Base-by-base conservation (phyloP, 2,329 filamentous ascomycete genomes). In the Passalora sequoiae region DNA sequence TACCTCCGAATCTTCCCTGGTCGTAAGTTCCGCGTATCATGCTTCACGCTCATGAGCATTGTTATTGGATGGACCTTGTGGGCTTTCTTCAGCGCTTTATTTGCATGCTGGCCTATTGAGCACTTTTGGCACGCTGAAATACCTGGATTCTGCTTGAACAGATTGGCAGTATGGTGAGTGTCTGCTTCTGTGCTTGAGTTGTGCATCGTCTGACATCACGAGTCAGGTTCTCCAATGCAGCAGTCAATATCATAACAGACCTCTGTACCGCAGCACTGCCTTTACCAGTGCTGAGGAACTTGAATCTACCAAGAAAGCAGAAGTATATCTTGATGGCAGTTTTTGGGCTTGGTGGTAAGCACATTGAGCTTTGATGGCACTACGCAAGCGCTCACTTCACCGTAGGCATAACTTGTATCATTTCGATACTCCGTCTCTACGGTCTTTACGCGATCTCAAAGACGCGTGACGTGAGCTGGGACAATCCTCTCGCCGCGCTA, bases 1-100 rank as follows among this genome's bases (percentile, higher is more conserved):
- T 66, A 65, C 40, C 43, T 59, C 4, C 59, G 61, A 25, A 59
- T 66, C 38, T 66, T 66, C 30, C 51, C 57, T 4, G 50, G 58
- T 3, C 44, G 28, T 7, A 47, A 44, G 5, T 59, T 60, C 36
- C 59, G 60, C 22, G 43, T 48, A 24, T 49, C 49, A 24, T 59
- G 54, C 49, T 57, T 48, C 38, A 44, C 44, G 6, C 44, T 62
- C 28, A 54, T 63, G 28, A 51, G 36, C 5, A 40, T 62, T 32
- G 53, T 64, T 16, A 36, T 52, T 4, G 44, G 44, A 12, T 62
- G 57, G 47, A 60, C 54, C 3, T 47, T 58, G 8, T 59, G 55
- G 44, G 60, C 58, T 3, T 53, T 63, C 17, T 44, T 60, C 40
- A 54, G 54, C 16, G 53, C 57, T 2, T 43, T 64, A 12, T 60